Percentiles rank a stretch among this genome's conserved stretches.
Conservation (phyloP, 768 basidiomycete species). For the Podaxis carcinomalis region DNA sequence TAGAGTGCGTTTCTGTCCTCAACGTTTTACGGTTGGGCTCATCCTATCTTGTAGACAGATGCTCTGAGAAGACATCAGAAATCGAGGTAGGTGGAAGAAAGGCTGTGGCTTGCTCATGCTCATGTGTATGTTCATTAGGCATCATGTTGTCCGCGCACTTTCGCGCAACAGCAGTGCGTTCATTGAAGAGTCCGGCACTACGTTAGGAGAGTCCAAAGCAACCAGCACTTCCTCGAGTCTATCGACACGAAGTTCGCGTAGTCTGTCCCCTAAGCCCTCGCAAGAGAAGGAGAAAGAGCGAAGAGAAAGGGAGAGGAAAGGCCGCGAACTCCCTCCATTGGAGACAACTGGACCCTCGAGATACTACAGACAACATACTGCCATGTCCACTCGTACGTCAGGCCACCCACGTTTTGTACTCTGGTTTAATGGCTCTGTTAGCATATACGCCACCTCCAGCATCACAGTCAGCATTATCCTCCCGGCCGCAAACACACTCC, state of each 20-base stretch:
- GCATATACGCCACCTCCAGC: not conserved
- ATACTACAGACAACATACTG: slow-evolving; percentile 66
- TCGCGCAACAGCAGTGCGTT: slow-evolving; percentile 56
- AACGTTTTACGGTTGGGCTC: slow-evolving; percentile 8
- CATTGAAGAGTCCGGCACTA: slow-evolving; percentile 39
- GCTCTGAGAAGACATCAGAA: slow-evolving; percentile 78
- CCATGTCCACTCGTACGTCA: slow-evolving; percentile 37
- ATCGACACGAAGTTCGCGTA: slow-evolving; percentile 34
- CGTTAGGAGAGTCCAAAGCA: slow-evolving; percentile 20
- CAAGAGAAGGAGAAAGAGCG: slow-evolving; percentile 36
- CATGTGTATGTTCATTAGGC: slow-evolving; percentile 16
- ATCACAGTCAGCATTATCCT: slow-evolving; percentile 15
- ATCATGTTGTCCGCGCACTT: slow-evolving; percentile 4
- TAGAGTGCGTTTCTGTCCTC: slow-evolving; percentile 44
- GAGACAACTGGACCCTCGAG: slow-evolving; percentile 37
- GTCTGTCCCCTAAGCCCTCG: slow-evolving; percentile 33
- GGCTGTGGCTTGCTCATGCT: slow-evolving; percentile 3
- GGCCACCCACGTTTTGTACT: slow-evolving; percentile 3
- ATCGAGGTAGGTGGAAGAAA: slow-evolving; percentile 45
- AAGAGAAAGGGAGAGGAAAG: slow-evolving; percentile 17
- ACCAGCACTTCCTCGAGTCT: slow-evolving; percentile 27
- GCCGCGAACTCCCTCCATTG: slow-evolving; percentile 20
- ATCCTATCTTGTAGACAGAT: slow-evolving; percentile 52
- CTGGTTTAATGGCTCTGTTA: not conserved
- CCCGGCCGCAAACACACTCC: slow-evolving; percentile 3